These are phyloP conservation scores for Leucosporidium scottii DNA, from an alignment of 768 basidiomycete genomes.

Conservation along the genomic window DNA sequence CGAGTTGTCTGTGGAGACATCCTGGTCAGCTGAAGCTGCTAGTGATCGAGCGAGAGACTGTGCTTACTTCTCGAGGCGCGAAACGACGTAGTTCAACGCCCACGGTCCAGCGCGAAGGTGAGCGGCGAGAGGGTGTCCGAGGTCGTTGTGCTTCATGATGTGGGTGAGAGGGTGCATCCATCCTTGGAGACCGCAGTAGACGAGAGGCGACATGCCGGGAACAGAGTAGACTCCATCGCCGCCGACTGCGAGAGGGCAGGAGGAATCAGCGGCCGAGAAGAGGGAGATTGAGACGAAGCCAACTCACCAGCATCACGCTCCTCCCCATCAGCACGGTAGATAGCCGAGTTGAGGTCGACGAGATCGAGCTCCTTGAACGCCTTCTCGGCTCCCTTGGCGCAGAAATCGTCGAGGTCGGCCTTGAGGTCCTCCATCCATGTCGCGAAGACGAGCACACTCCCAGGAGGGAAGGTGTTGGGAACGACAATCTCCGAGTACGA, in stretches of 20 bases:
- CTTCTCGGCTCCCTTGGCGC: conserved; percentile 60
- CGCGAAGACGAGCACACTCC: conserved; percentile 85
- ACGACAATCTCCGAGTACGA: conserved; percentile 70
- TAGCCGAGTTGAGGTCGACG: conserved; percentile 76
- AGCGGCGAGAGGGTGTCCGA: conserved; percentile 82
- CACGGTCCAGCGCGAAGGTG: conserved; percentile 82
- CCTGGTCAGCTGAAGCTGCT: conserved; percentile 48
- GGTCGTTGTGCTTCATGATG: conserved; percentile 82
- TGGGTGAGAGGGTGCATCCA: conserved; percentile 87
- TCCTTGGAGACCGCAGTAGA: conserved; percentile 91
- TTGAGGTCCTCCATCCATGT: conserved; percentile 74
- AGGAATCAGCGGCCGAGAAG: neutral
- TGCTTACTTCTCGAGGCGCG: conserved; percentile 63
- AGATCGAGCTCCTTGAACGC: conserved; percentile 68
- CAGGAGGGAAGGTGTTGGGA: conserved; percentile 89
- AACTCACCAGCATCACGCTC: conserved; percentile 65
- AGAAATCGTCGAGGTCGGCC: conserved; percentile 62
- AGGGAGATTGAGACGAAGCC: neutral
- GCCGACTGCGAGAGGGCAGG: conserved; percentile 45
- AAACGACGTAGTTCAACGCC: conserved; percentile 81
- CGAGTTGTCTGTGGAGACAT: conserved; percentile 43
- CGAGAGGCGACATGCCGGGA: conserved; percentile 63
- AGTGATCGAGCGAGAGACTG: neutral
- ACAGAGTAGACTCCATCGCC: conserved; percentile 76
- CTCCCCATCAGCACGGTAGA: conserved; percentile 85